Evolutionary conservation across 2,329 filamentous ascomycete species (phyloP).

Genomic region (Diplodia sapinea): DNA sequence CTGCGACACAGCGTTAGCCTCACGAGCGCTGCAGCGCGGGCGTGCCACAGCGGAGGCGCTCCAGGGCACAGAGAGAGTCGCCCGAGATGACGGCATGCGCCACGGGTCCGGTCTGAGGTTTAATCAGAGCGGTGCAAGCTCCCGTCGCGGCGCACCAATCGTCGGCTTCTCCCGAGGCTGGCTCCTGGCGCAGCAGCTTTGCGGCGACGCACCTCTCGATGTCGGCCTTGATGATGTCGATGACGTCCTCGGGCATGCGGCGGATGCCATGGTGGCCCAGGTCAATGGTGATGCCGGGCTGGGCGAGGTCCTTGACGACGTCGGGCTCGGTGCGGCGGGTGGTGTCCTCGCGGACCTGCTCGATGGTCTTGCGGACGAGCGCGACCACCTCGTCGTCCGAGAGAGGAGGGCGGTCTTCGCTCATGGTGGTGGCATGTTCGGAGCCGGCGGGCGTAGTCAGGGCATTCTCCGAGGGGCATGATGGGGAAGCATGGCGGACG

Average conservation of each 20-base stretch:
- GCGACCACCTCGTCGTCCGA: constrained; percentile 68
- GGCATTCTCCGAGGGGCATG: constrained; percentile 19
- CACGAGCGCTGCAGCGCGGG: constrained; percentile 19
- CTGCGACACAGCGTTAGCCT: constrained; percentile 52
- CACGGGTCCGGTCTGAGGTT: background rate
- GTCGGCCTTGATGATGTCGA: constrained; percentile 75
- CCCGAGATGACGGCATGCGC: background rate
- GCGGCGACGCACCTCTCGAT: constrained; percentile 65
- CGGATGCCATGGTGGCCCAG: constrained; percentile 76
- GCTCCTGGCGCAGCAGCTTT: constrained; percentile 20
- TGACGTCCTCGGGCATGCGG: constrained; percentile 73
- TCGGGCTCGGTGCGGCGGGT: constrained; percentile 58
- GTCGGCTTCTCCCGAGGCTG: constrained; percentile 17
- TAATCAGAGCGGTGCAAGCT: background rate
- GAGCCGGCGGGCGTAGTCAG: constrained; percentile 18
- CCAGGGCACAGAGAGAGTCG: constrained; percentile 7
- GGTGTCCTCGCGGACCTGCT: constrained; percentile 69
- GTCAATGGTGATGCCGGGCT: constrained; percentile 78
- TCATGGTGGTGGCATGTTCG: constrained; percentile 39
- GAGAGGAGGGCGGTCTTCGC: constrained; percentile 50
- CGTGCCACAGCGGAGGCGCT: constrained; percentile 3
- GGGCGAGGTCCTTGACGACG: constrained; percentile 58
- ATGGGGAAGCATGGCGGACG: constrained; percentile 14
- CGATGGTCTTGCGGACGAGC: constrained; percentile 71
- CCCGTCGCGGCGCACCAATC: background rate